Base-by-base conservation (phyloP, 108 stramenopile genomes). In the Skeletonema menzelii region DNA sequence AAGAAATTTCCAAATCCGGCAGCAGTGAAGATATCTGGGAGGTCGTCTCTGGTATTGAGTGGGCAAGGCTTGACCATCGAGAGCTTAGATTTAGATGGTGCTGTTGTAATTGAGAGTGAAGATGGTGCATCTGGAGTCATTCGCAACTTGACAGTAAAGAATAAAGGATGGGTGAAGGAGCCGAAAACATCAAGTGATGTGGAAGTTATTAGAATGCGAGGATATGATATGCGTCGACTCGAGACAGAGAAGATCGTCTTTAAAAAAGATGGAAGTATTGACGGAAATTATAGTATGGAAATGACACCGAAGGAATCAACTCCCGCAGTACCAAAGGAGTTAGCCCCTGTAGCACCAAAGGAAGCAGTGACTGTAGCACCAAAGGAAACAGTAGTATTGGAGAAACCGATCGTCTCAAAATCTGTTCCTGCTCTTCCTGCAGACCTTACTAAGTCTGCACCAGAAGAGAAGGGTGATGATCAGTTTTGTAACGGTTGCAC, bases 51-150 rank as follows among this genome's bases (percentile, higher is more conserved):
- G 13, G 88, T 96, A 13, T 63, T 98, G 49, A 75, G 80, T 30
- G 97, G 94, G 49, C 80, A 88, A 20, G 87, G 88, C 17, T 66
- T 79, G 53, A 80, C 94, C 13, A 90, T 96, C 61, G 89, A 94
- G 69, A 92, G 88, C 65, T 69, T 96, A 59, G 83, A 90, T 59
- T 67, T 96, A 22, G 93, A 96, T 80, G 95, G 95, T 10, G 86
- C 91, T 17, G 68, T 90, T 20, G 73, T 96, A 10, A 80, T 96
- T 63, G 87, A 92, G 27, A 80, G 77, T 22, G 86, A 87, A 65
- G 83, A 86, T 14, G 75, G 87, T 38, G 83, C 87, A 61, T 56
- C 64, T 28, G 85, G 87, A 7, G 76, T 77, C 24, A 85, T 89
- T 47, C 68, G 79, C 13, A 82, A 88, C 67, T 59, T 87, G 31